Percentiles rank a stretch among this genome's conserved stretches.
phyloP scores from a whole-genome alignment of 345 rosid species.

The Aurinia saxatilis region DNA sequence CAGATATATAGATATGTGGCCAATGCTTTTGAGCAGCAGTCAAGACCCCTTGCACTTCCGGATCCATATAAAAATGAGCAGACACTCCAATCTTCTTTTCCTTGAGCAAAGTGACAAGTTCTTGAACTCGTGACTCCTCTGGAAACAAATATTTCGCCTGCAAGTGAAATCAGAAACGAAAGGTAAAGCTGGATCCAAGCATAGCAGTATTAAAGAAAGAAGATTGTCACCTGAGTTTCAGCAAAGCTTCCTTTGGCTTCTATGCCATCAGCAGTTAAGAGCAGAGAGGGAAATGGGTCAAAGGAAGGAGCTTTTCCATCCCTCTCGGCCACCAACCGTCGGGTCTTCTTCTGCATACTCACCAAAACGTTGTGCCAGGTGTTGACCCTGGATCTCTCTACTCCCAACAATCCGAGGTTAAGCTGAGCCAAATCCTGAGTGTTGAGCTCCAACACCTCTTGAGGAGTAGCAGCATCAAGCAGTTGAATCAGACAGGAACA shows the following conservation, averaged over 20 bases:
- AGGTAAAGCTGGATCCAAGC: too few species aligned
- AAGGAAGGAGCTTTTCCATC: conserved; percentile 50
- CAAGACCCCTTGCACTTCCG: conserved; percentile 96
- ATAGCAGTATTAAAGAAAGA: too few species aligned
- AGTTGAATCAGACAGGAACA: conserved; percentile 66
- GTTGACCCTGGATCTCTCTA: conserved; percentile 70
- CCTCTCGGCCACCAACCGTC: conserved; percentile 46
- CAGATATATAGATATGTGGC: conserved; percentile 91
- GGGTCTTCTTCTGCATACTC: conserved; percentile 87
- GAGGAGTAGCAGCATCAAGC: conserved; percentile 64
- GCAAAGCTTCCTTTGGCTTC: conserved; percentile 86
- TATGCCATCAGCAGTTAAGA: conserved; percentile 51
- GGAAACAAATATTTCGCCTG: conserved; percentile 85
- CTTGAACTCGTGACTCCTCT: conserved; percentile 50
- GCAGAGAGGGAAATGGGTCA: conserved; percentile 78
- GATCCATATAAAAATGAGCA: conserved; percentile 97
- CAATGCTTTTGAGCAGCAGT: conserved; percentile 88
- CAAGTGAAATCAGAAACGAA: conserved; percentile 11
- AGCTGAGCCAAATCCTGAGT: conserved; percentile 66
- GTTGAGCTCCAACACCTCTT: conserved; percentile 63
- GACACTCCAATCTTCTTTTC: conserved; percentile 90
- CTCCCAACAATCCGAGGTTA: conserved; percentile 53
- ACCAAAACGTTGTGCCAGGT: conserved; percentile 94
- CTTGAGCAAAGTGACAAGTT: conserved; percentile 62
- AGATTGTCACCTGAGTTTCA: conserved; percentile 65